phyloP scores from a whole-genome alignment of 2,329 filamentous ascomycete genomes.

The Claviceps africana region DNA sequence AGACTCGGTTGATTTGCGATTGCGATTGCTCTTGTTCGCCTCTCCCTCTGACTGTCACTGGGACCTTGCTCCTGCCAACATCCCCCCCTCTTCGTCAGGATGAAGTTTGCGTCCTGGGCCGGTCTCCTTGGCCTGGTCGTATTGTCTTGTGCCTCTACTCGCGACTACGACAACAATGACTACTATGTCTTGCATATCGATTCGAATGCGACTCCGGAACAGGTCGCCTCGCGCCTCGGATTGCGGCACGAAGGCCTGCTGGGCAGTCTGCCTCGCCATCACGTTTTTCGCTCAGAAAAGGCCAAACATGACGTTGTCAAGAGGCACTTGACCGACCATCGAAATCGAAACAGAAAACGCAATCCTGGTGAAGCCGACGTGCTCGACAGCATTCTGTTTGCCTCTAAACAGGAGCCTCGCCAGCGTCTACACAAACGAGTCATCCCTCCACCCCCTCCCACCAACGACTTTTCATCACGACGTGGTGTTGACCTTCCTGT shows the following conservation, averaged over 20 bases:
- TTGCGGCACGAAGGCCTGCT: constrained; percentile 70
- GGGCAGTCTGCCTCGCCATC: constrained; percentile 63
- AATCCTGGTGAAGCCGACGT: constrained; percentile 36
- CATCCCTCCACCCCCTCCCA: constrained; percentile 24
- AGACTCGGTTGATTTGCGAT: not conserved
- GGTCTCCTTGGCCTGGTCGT: constrained; percentile 38
- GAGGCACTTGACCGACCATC: constrained; percentile 35
- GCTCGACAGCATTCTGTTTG: constrained; percentile 61
- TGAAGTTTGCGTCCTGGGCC: constrained; percentile 40
- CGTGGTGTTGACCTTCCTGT: constrained; percentile 10
- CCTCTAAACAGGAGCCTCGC: constrained; percentile 55
- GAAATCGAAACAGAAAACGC: constrained; percentile 50
- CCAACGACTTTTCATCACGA: constrained; percentile 12
- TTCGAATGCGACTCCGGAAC: constrained; percentile 46
- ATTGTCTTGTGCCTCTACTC: constrained; percentile 36
- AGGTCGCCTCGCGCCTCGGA: constrained; percentile 59
- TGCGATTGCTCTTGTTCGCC: not conserved
- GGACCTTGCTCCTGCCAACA: not conserved
- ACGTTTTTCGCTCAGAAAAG: constrained; percentile 68
- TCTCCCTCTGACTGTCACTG: not conserved
- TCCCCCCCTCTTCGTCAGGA: constrained; percentile 13
- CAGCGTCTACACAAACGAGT: constrained; percentile 39
- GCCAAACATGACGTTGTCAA: constrained; percentile 45
- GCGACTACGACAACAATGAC: constrained; percentile 68
- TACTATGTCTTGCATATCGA: constrained; percentile 88